Percentiles rank a stretch among this genome's conserved stretches.
Evolutionary conservation across 306 rosid genomes (phyloP).

Genomic region (Myrica gale): DNA sequence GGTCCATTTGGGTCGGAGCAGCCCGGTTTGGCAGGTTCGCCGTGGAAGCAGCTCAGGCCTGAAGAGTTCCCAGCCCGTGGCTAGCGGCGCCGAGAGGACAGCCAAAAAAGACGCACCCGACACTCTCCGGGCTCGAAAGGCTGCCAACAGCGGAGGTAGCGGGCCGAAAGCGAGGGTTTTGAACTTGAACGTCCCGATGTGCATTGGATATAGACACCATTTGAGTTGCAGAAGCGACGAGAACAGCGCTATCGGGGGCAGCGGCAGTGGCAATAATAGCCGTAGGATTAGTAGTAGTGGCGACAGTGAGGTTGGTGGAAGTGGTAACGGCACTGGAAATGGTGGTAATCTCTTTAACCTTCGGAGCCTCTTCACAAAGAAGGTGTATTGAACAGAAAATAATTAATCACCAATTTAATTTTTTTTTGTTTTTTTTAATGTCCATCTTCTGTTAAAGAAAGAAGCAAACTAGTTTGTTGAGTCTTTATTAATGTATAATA

Average conservation of each 20-base stretch:
- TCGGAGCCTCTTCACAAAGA: slow-evolving; percentile 73
- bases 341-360: slow-evolving; percentile 70
- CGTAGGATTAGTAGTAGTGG: slow-evolving; percentile 16
- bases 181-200: slow-evolving; percentile 81
- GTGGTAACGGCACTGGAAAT: slow-evolving; percentile 33
- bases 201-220: slow-evolving; percentile 66
- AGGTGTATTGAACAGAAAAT: slow-evolving; percentile 32
- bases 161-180: slow-evolving; percentile 47
- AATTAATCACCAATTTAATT: slow-evolving; percentile 22
- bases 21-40: slow-evolving; percentile 91
- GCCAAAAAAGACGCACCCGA: slow-evolving; percentile 38
- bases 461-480: neutral
- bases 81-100: slow-evolving; percentile 32
- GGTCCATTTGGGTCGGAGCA: slow-evolving; percentile 77
- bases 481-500: too few species aligned
- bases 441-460: neutral
- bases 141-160: slow-evolving; percentile 4
- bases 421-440: neutral
- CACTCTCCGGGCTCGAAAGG: slow-evolving; percentile 44
- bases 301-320: slow-evolving; percentile 23
- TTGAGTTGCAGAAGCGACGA: slow-evolving; percentile 71
- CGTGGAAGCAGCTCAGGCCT: slow-evolving; percentile 35
- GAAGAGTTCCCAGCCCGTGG: slow-evolving; percentile 37
- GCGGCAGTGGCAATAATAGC: slow-evolving; percentile 3
- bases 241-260: slow-evolving; percentile 32